Percentiles rank a stretch among this genome's conserved stretches.
These are phyloP conservation scores for Metschnikowia gelsemii DNA, from an alignment of 805 yeast genomes.

Conservation along the genomic window DNA sequence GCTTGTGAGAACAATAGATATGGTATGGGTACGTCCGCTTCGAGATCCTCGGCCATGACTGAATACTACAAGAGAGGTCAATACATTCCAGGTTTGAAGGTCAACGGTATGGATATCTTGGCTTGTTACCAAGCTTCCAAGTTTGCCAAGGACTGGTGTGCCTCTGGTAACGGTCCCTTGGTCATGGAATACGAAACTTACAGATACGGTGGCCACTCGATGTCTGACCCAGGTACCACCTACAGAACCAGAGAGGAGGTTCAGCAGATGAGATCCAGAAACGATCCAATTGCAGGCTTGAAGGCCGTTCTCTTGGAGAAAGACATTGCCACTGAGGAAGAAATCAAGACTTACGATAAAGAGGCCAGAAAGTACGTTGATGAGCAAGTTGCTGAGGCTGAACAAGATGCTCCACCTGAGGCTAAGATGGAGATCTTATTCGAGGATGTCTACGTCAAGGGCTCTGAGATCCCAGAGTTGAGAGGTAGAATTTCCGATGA, in stretches of 20 bases:
- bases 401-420: constrained; percentile 91
- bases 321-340: constrained; percentile 88
- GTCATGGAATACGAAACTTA: constrained; percentile 97
- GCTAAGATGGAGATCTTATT: constrained; percentile 91
- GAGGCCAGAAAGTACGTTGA: constrained; percentile 94
- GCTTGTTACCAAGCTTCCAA: constrained; percentile 95
- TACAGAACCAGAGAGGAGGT: constrained; percentile 99
- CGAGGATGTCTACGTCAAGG: constrained; percentile 95
- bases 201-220: constrained; percentile 99
- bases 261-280: constrained; percentile 98
- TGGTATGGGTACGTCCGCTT: constrained; percentile 99
- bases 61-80: constrained; percentile 99
- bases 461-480: constrained; percentile 85
- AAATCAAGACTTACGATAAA: constrained; percentile 91
- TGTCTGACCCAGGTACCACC: constrained; percentile 99
- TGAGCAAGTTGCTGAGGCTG: constrained; percentile 91
- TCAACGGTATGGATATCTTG: constrained; percentile 97
- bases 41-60: constrained; percentile 94
- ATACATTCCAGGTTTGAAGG: constrained; percentile 97
- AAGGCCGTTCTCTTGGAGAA: constrained; percentile 81
- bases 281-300: constrained; percentile 96
- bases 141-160: constrained; percentile 95
- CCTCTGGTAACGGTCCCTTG: constrained; percentile 91
- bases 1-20: constrained; percentile 99
- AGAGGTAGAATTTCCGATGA: constrained; percentile 98